Evolutionary conservation across 228 moss, liverwort and hornwort species (phyloP), one percentile per base, ranked within the genome.

Genomic region (Sphagnum magellanicum): DNA sequence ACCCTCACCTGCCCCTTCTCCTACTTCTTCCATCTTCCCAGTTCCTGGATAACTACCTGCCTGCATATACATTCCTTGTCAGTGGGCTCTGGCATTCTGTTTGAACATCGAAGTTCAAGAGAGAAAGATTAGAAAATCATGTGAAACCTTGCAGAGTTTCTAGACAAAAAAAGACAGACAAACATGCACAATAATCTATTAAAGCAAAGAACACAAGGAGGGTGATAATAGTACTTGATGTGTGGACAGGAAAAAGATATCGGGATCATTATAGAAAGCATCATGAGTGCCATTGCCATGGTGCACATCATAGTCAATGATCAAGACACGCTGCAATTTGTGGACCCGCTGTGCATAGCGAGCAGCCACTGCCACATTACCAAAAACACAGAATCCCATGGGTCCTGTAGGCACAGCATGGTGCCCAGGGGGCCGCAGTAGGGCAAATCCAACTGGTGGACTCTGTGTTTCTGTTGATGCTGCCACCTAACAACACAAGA

Each of bases 371-470:
- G 97, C 97, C 53, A 97, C 88, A 71, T 97, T 97, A 47, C 93
- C 91, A 76, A 97, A 97, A 11, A 97, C 87, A 81, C 97, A 97
- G 79, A 93, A 97, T 4, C 97, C 97, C 97, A 97, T 93, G 10
- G 97, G 97, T 66, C 88, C 83, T 66, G 88, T 77, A 63, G 87
- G 81, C 60, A 93, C 75, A 68, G 97, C 97, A 79, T 97, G 97
- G 76, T 93, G 97, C 50, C 97, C 97, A 69, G 97, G 97, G 69
- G 97, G 97, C 53, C 97, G 80, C 49, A 97, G 84, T 59, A 97
- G 72, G 65, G 97, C 97, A 74, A 93, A 93, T 65, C 91, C 97
- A 64, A 96, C 78, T 13, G 96, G 93, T 76, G 96, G 96, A 63
- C 70, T 79, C 53, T 74, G 73, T 49, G 93, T 92, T 77, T 85